Evolutionary conservation across 2,329 filamentous ascomycete genomes (phyloP).

Genomic region (Calonectria ilicicola): DNA sequence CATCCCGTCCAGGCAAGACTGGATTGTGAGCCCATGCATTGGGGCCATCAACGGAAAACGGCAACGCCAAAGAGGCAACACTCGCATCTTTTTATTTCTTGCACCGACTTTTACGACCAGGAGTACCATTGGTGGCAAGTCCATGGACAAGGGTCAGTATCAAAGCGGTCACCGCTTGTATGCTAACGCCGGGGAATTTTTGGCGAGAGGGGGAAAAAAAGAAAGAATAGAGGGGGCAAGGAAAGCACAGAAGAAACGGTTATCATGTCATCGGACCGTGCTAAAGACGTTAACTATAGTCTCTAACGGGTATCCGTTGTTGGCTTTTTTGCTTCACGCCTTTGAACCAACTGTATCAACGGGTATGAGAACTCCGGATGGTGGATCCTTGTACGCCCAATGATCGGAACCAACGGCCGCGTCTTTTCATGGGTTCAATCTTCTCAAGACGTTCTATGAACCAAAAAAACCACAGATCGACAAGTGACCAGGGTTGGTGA

Average conservation of each 20-base stretch:
- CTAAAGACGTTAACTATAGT: neutral
- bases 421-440: neutral
- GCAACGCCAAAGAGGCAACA: conserved; percentile 3
- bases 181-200: neutral
- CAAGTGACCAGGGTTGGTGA: neutral
- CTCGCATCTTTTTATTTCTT: conserved; percentile 24
- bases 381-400: conserved; percentile 9
- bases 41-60: conserved; percentile 9
- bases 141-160: conserved; percentile 31
- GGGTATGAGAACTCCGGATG: conserved; percentile 9
- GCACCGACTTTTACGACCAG: conserved; percentile 16
- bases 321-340: neutral
- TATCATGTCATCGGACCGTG: neutral
- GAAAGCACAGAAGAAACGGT: conserved; percentile 31
- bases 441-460: neutral
- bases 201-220: neutral
- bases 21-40: conserved; percentile 1
- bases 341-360: neutral
- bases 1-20: conserved; percentile 16
- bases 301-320: neutral
- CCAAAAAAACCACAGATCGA: neutral
- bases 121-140: conserved; percentile 30
- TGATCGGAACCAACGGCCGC: conserved; percentile 12
- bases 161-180: conserved; percentile 18
- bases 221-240: neutral